Evolutionary conservation across 225 moss, liverwort and hornwort genomes (phyloP), one percentile per base, ranked within the genome.

Genomic region (Straminergon stramineum): DNA sequence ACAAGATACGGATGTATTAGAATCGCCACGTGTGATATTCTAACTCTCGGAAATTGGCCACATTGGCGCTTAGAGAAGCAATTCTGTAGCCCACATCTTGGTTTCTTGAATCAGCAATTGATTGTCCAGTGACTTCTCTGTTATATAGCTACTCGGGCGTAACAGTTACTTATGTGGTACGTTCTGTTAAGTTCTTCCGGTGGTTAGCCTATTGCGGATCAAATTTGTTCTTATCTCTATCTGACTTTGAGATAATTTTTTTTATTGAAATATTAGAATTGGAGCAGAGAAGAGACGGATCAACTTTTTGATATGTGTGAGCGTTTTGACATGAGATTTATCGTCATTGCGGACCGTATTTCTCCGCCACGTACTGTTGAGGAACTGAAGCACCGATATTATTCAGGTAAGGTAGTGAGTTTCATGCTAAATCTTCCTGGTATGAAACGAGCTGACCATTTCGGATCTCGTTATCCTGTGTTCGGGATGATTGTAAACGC

Each of bases 271-370:
- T 74, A 65, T 85, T 41, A 90, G 90, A 86, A 74, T 90, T 90
- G 90, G 90, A 90, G 86, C 74, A 90, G 78, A 82, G 90, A 90
- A 74, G 90, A 86, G 81, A 90, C 90, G 64, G 90, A 90, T 90
- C 90, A 56, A 27, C 90, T 90, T 56, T 90, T 90, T 74, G 90
- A 90, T 81, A 90, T 90, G 90, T 90, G 86, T 86, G 86, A 90
- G 65, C 90, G 90, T 65, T 90, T 90, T 43, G 90, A 90, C 74
- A 53, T 90, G 90, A 86, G 90, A 86, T 90, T 90, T 86, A 90
- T 90, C 30, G 55, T 90, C 86, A 90, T 90, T 74, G 90, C 90
- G 41, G 90, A 90, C 74, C 86, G 90, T 53, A 74, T 90, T 74
- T 86, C 71, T 56, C 90, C 86, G 27, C 86, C 90, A 63, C 90